Evolutionary conservation across 768 basidiomycete genomes (phyloP).

Genomic region (Rhodocollybia butyracea): DNA sequence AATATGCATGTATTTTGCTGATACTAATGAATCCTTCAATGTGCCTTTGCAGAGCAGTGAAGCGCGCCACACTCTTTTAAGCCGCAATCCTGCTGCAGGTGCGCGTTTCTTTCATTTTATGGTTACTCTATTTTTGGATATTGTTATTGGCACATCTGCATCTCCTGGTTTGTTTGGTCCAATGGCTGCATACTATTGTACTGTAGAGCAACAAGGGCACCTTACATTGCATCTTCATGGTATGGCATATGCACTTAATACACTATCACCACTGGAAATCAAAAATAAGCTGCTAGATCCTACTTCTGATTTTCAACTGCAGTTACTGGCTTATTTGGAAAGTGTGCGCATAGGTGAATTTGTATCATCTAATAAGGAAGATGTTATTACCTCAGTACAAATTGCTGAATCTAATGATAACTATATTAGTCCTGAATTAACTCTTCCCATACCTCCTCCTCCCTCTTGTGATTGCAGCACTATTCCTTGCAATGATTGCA

Average conservation of each 20-base stretch:
- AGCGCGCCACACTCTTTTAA: background rate
- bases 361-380: constrained; percentile 15
- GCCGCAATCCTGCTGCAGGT: constrained; percentile 14
- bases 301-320: constrained; percentile 20
- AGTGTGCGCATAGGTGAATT: constrained; percentile 28
- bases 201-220: constrained; percentile 20
- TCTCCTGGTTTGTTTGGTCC: constrained; percentile 15
- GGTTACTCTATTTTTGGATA: constrained; percentile 14
- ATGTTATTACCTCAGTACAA: constrained; percentile 10
- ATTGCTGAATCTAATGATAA: background rate
- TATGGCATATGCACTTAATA: constrained; percentile 29
- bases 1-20: constrained; percentile 17
- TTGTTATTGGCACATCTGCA: constrained; percentile 6
- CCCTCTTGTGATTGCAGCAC: background rate
- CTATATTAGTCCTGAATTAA: constrained; percentile 20
- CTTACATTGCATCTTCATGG: constrained; percentile 31
- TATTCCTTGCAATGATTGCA: constrained; percentile 8
- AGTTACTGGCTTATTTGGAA: constrained; percentile 28
- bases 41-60: background rate
- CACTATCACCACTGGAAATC: constrained; percentile 30
- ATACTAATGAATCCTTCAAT: constrained; percentile 17
- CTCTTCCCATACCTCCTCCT: constrained; percentile 21
- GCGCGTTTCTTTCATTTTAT: constrained; percentile 19
- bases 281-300: constrained; percentile 20
- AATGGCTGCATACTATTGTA: constrained; percentile 19